Conservation (phyloP, 2,329 filamentous ascomycete species). For the Xylariales sp. region DNA sequence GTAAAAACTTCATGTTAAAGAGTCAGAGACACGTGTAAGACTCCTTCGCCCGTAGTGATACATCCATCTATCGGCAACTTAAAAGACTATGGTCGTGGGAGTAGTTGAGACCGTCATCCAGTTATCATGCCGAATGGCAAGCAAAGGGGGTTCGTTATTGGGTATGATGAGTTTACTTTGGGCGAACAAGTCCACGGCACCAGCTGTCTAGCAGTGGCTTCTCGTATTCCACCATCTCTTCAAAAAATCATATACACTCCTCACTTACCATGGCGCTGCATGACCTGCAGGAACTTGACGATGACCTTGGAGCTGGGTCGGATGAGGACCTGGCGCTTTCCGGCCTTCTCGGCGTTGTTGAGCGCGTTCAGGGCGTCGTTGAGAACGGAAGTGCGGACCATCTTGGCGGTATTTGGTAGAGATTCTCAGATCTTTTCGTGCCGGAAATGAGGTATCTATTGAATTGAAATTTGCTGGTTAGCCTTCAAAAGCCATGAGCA, state of each 20-base stretch:
- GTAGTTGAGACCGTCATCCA: slow-evolving; percentile 86
- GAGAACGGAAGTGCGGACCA: slow-evolving; percentile 99
- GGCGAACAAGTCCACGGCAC: slow-evolving; percentile 4
- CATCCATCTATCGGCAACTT: slow-evolving; percentile 97
- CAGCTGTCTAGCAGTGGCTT: too few species aligned
- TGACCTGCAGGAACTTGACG: slow-evolving; percentile 97
- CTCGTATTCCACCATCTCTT: slow-evolving; percentile 1
- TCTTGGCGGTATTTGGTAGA: slow-evolving; percentile 67
- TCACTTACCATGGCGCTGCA: slow-evolving; percentile 99
- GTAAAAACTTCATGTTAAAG: slow-evolving; percentile 69
- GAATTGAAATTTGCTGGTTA: slow-evolving; percentile 43
- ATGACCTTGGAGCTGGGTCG: slow-evolving; percentile 99
- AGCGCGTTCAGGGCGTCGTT: slow-evolving; percentile 99
- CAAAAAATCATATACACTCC: too few species aligned
- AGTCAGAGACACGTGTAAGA: slow-evolving; percentile 96
- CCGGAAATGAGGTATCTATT: slow-evolving; percentile 63
- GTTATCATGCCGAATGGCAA: slow-evolving; percentile 99
- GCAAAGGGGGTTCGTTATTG: too few species aligned
- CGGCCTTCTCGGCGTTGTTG: slow-evolving; percentile 99
- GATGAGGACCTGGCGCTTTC: slow-evolving; percentile 99
- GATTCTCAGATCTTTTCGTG: slow-evolving; percentile 70
- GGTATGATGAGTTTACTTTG: slow-evolving; percentile 2
- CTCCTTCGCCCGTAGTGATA: slow-evolving; percentile 58
- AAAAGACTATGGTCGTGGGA: slow-evolving; percentile 96
- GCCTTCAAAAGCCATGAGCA: slow-evolving; percentile 59